Evolutionary conservation across 768 basidiomycete genomes (phyloP).

Genomic region (Termitomyces sp.): DNA sequence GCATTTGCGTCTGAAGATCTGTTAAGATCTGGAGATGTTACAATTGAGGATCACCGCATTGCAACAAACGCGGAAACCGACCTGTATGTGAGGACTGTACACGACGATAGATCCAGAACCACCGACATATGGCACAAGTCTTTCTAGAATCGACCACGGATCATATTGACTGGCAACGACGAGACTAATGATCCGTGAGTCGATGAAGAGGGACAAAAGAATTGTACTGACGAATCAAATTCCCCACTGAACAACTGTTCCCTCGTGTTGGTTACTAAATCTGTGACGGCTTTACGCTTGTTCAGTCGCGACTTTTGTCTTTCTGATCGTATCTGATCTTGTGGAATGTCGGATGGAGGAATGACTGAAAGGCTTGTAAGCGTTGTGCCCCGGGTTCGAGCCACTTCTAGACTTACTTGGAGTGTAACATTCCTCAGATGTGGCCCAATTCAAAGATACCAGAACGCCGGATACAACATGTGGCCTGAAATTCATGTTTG

Average conservation of each 20-base stretch:
- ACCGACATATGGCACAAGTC: constrained; percentile 67
- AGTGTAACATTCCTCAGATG: constrained; percentile 70
- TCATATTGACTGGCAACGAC: constrained; percentile 84
- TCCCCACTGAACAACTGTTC: constrained; percentile 83
- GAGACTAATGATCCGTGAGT: constrained; percentile 40
- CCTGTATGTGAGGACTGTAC: constrained; percentile 79
- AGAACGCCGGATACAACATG: constrained; percentile 48
- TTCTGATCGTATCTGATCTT: constrained; percentile 62
- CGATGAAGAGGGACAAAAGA: neutral
- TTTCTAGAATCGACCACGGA: constrained; percentile 72
- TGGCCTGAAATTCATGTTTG: constrained; percentile 80
- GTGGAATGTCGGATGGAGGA: constrained; percentile 52
- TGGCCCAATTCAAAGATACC: constrained; percentile 85
- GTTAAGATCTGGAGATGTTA: constrained; percentile 53
- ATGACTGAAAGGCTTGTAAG: constrained; percentile 36
- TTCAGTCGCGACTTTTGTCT: constrained; percentile 65
- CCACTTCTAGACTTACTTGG: constrained; percentile 40
- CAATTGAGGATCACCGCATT: neutral
- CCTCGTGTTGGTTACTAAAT: constrained; percentile 55
- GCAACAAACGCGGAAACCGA: constrained; percentile 20
- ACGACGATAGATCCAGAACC: constrained; percentile 87
- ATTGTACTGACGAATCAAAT: constrained; percentile 71
- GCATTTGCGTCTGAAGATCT: constrained; percentile 68
- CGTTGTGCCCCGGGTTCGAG: neutral
- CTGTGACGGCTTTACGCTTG: constrained; percentile 72